A percentile compares a stretch with the other conserved stretches of the same genome.
Evolutionary conservation across 2,329 filamentous ascomycete genomes (phyloP).

Genomic region (Pseudonectria buxi): DNA sequence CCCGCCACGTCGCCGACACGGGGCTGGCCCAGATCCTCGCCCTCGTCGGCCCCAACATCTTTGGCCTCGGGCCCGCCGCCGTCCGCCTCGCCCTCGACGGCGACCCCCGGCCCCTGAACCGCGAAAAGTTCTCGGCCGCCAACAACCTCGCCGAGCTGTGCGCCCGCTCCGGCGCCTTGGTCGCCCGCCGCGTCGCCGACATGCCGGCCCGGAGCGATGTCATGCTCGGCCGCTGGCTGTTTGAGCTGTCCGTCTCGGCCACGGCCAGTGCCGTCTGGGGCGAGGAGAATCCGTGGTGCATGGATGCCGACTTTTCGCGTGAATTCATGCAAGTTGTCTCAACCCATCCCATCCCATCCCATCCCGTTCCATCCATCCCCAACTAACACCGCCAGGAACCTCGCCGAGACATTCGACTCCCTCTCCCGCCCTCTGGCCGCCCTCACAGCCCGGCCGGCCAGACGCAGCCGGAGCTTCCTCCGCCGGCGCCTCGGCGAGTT

Average conservation of each 20-base stretch:
- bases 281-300: constrained; percentile 23
- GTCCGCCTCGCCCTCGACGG: constrained; percentile 18
- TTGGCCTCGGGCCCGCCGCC: constrained; percentile 16
- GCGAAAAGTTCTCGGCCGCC: constrained; percentile 19
- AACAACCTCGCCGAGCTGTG: constrained; percentile 18
- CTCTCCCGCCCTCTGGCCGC: constrained; percentile 20
- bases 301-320: constrained; percentile 23
- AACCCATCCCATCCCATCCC: neutral
- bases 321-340: constrained; percentile 22
- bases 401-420: constrained; percentile 24
- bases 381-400: constrained; percentile 13
- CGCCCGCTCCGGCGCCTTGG: constrained; percentile 15
- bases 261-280: constrained; percentile 27
- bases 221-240: constrained; percentile 23
- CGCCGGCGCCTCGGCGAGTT: constrained; percentile 18
- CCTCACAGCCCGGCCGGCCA: constrained; percentile 21
- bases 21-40: constrained; percentile 25
- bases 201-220: constrained; percentile 15
- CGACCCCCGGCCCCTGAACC: constrained; percentile 22
- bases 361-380: neutral
- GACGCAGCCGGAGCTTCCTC: constrained; percentile 21
- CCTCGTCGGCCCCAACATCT: constrained; percentile 22
- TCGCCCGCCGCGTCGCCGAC: constrained; percentile 12
- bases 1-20: constrained; percentile 22
- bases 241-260: constrained; percentile 23